Evolutionary conservation across 2,329 filamentous ascomycete species (phyloP), one percentile per base, ranked within the genome.

Genomic region (Claviceps paspali): DNA sequence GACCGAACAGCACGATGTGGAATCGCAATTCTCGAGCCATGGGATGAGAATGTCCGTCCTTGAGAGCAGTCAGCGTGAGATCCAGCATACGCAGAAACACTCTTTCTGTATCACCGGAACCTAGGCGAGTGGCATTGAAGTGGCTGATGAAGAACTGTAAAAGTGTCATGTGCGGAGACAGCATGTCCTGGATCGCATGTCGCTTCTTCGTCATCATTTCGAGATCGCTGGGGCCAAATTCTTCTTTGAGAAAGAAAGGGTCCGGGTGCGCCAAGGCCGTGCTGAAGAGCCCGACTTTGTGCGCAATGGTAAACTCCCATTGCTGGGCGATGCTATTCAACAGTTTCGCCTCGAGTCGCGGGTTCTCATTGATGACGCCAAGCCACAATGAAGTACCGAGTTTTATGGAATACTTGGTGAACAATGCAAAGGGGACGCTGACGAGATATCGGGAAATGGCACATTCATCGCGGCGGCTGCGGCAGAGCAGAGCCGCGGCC

Each of bases 331-430:
- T 83, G 53, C 93, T 85, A 36, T 77, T 78, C 23, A 98, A 62
- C 39, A 99, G 76, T 42, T 86, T 78, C 7, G 88, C 73, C 56
- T 94, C 86, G 58, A 95, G 79, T 39, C 74, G 73, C 3, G 87
- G 83, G 50, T 94, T 96, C 55, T 98, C 91, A 49, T 96, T 91
- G 51, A 96, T 92, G 11, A 96, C 83, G 19, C 91, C 91, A 42
- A 95, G 76, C 91, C 91, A 99, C 6, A 98, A 65, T 4, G 91
- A 95, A 26, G 95, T 82, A 5, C 91, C 92, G 35, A 96, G 74
- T 53, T 94, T 93, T 54, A 98, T 91, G 2, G 87, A 91, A 51
- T 93, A 82, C 55, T 93, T 94, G 5, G 82, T 92, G 55, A 98
- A 96, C 33, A 94, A 74, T 29, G 76, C 73, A 57, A 98, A 98